A percentile compares a stretch with the other conserved stretches of the same genome.
Evolutionary conservation across 2,329 filamentous ascomycete genomes (phyloP).

Genomic region (Calonectria ilicicola): DNA sequence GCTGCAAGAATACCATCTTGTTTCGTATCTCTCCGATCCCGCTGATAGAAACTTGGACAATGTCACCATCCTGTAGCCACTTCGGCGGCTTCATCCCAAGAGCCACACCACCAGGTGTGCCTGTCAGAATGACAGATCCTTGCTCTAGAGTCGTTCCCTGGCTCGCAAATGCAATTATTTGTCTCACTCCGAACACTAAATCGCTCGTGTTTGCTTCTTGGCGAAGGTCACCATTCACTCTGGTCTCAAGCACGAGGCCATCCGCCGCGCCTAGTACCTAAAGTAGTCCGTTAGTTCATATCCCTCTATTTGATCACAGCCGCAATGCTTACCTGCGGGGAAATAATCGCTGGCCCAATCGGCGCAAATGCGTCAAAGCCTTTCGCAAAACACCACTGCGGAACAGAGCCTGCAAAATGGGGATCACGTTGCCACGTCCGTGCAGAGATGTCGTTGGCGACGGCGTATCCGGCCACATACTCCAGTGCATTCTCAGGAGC

Average conservation of each 20-base stretch:
- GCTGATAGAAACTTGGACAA: background rate
- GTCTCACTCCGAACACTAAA: background rate
- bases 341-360: background rate
- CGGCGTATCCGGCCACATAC: background rate
- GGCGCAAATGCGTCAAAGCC: background rate
- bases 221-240: background rate
- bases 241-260: background rate
- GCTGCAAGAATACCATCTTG: background rate
- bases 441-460: background rate
- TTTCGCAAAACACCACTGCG: background rate
- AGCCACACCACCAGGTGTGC: background rate
- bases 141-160: background rate
- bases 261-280: background rate
- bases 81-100: background rate
- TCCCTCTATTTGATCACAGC: fast-evolving
- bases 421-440: background rate
- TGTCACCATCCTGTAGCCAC: background rate
- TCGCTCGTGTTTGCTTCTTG: background rate
- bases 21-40: background rate
- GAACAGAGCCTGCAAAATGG: background rate
- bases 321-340: background rate
- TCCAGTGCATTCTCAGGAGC: background rate
- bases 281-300: background rate
- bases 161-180: background rate
- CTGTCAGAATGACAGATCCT: background rate